phyloP scores from a whole-genome alignment of 108 stramenopile genomes.

The Nitzschia sp. region DNA sequence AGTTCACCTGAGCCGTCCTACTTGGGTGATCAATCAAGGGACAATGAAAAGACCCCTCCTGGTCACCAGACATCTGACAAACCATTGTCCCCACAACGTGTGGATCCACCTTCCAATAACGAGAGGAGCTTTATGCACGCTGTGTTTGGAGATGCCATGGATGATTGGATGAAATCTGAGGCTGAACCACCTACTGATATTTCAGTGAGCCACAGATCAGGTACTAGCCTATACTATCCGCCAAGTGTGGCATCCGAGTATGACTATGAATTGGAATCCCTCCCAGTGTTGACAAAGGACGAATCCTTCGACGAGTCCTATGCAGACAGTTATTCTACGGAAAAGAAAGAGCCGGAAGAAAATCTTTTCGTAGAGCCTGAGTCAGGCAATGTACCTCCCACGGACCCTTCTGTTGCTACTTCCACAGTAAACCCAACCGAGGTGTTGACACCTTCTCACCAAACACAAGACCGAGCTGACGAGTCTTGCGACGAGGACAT shows the following conservation, averaged over 20 bases:
- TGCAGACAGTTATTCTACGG: neutral
- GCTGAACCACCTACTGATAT: neutral
- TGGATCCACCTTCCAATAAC: neutral
- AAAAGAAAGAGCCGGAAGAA: neutral
- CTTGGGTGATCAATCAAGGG: neutral
- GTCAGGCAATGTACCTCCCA: no score
- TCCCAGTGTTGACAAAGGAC: neutral
- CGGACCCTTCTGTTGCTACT: no score
- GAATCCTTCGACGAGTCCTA: neutral
- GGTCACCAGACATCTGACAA: neutral
- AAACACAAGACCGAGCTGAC: neutral
- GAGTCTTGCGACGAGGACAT: neutral
- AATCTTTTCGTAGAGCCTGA: neutral
- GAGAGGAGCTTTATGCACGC: neutral
- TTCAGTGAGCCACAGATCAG: neutral
- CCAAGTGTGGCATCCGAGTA: no score
- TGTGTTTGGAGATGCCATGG: conserved; percentile 3
- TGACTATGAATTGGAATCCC: neutral
- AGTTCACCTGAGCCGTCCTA: neutral
- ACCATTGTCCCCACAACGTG: neutral
- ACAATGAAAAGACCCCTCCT: conserved; percentile 12
- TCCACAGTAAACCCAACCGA: no score
- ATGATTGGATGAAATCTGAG: conserved; percentile 12
- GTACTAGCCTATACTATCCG: no score
- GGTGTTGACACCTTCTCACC: neutral